Conservation (phyloP, 2,329 filamentous ascomycete species). For the Pseudogymnoascus sp. region DNA sequence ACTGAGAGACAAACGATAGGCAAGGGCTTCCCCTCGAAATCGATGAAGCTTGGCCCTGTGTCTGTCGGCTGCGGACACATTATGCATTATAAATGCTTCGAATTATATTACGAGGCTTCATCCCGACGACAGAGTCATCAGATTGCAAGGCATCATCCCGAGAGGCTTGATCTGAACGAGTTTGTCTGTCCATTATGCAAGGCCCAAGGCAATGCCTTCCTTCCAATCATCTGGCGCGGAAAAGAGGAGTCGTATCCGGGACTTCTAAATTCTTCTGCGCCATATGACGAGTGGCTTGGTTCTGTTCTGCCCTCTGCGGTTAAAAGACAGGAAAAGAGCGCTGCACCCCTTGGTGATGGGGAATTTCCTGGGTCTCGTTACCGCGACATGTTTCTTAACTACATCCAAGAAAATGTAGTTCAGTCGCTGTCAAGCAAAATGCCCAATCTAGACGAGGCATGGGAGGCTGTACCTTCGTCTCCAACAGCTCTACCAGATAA, state of each 20-base stretch:
- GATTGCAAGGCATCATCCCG: slow-evolving; percentile 89
- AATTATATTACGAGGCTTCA: slow-evolving; percentile 80
- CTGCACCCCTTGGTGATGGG: slow-evolving; percentile 25
- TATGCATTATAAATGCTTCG: slow-evolving; percentile 96
- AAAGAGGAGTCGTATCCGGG: slow-evolving; percentile 78
- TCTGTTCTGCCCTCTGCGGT: slow-evolving; percentile 28
- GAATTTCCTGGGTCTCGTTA: slow-evolving; percentile 24
- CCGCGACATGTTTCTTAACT: slow-evolving; percentile 41
- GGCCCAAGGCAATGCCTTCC: slow-evolving; percentile 85
- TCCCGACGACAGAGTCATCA: slow-evolving; percentile 79
- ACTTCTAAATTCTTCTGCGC: slow-evolving; percentile 46
- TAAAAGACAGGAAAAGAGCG: slow-evolving; percentile 39
- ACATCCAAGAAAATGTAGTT: slow-evolving; percentile 41
- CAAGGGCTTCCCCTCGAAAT: slow-evolving; percentile 71
- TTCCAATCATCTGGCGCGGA: slow-evolving; percentile 92
- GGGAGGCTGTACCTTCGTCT: not conserved
- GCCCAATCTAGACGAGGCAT: slow-evolving; percentile 6
- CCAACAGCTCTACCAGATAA: not conserved
- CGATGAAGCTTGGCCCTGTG: slow-evolving; percentile 65
- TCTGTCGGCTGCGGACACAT: slow-evolving; percentile 93
- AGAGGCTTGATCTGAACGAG: slow-evolving; percentile 68
- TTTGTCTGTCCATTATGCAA: slow-evolving; percentile 97
- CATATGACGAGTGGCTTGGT: slow-evolving; percentile 45
- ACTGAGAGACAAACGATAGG: slow-evolving; percentile 76
- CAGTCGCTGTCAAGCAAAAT: slow-evolving; percentile 35